phyloP scores from a whole-genome alignment of 1,284 basidiomycete genomes.

The Melanopsichium pennsylvanicum region DNA sequence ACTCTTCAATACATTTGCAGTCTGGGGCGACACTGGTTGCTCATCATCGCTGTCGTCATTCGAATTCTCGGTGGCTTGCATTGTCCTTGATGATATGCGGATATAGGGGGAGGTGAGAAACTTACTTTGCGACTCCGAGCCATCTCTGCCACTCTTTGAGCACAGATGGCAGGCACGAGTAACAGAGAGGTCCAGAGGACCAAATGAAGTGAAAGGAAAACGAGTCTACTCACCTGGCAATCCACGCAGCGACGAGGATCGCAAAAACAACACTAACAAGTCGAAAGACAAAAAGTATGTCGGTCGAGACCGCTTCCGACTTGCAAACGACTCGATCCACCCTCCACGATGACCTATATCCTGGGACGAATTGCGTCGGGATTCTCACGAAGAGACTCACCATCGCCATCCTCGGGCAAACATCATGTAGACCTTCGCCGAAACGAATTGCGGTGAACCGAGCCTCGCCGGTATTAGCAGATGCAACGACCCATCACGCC shows the following conservation, averaged over 20 bases:
- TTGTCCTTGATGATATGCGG: neutral
- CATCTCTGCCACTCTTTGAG: conserved; percentile 4
- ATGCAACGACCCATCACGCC: conserved; percentile 33
- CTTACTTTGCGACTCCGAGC: conserved; percentile 12
- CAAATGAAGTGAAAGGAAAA: neutral
- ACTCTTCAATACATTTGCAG: conserved; percentile 54
- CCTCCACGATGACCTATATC: conserved; percentile 43
- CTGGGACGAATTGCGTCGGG: conserved; percentile 48
- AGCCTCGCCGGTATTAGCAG: conserved; percentile 45
- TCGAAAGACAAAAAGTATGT: conserved; percentile 11
- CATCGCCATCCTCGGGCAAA: conserved; percentile 40
- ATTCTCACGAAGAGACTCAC: conserved; percentile 49
- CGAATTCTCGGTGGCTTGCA: neutral
- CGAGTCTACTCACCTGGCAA: conserved; percentile 9
- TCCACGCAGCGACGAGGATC: neutral
- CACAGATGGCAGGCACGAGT: conserved; percentile 6
- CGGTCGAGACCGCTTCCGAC: conserved; percentile 51
- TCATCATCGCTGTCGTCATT: conserved; percentile 44
- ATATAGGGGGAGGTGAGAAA: neutral
- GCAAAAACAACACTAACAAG: neutral
- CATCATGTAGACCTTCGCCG: conserved; percentile 25
- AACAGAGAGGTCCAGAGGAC: neutral
- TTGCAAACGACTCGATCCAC: conserved; percentile 45
- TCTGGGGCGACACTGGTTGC: conserved; percentile 55
- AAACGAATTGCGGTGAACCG: conserved; percentile 26